These are phyloP conservation scores for Debaryomyces robertsiae DNA, from an alignment of 1,139 yeast species.

Conservation along the genomic window DNA sequence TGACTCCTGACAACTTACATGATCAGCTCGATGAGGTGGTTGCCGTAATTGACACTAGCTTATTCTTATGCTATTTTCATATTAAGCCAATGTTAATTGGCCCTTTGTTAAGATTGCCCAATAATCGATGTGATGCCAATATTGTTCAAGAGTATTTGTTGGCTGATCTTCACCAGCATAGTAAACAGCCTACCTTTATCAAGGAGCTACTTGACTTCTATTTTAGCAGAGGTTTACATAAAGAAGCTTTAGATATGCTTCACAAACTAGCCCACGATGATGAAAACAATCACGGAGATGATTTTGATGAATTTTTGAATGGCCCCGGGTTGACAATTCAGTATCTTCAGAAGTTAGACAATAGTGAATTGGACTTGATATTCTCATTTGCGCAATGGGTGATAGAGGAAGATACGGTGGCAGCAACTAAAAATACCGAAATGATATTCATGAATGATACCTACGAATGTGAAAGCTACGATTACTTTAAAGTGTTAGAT, in stretches of 20 bases:
- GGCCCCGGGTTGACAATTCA: slow-evolving; percentile 58
- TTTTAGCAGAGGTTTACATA: slow-evolving; percentile 62
- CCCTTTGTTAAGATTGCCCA: slow-evolving; percentile 72
- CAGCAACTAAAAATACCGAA: slow-evolving; percentile 41
- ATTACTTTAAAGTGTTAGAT: slow-evolving; percentile 55
- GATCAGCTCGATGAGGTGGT: slow-evolving; percentile 34
- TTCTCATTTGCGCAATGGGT: slow-evolving; percentile 64
- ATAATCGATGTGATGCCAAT: slow-evolving; percentile 69
- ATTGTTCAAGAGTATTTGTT: slow-evolving; percentile 61
- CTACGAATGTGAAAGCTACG: slow-evolving; percentile 61
- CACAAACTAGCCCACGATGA: slow-evolving; percentile 35
- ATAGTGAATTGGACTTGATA: slow-evolving; percentile 53
- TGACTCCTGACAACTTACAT: slow-evolving; percentile 11
- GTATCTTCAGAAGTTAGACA: slow-evolving; percentile 65
- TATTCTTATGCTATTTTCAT: slow-evolving; percentile 72
- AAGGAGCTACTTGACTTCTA: slow-evolving; percentile 82
- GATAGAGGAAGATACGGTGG: slow-evolving; percentile 30
- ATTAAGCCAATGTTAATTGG: slow-evolving; percentile 76
- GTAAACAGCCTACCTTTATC: slow-evolving; percentile 49
- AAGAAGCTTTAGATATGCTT: slow-evolving; percentile 67
- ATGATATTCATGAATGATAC: slow-evolving; percentile 70
- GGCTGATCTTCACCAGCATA: slow-evolving; percentile 29
- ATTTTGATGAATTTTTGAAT: slow-evolving; percentile 30
- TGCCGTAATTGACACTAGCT: slow-evolving; percentile 65
- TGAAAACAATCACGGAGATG: slow-evolving; percentile 23